phyloP scores from a whole-genome alignment of 2,329 filamentous ascomycete species.

The Penicillium hesseltinei region DNA sequence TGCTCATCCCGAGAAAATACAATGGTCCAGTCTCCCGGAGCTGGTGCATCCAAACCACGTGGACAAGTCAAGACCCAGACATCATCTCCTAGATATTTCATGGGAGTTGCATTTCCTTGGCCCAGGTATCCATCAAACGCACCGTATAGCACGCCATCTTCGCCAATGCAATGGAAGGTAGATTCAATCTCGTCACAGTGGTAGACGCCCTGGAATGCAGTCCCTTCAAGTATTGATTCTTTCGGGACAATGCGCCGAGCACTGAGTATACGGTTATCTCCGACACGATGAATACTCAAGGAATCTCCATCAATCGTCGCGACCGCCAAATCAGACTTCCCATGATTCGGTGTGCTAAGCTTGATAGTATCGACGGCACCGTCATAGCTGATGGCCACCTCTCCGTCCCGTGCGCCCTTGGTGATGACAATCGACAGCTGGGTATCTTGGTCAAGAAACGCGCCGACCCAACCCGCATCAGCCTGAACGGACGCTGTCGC shows the following conservation, averaged over 20 bases:
- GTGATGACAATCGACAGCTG: conserved; percentile 33
- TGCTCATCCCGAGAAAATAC: conserved; percentile 32
- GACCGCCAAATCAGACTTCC: conserved; percentile 23
- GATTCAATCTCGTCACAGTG: conserved; percentile 39
- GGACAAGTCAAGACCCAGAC: conserved; percentile 42
- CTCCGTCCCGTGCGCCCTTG: conserved; percentile 25
- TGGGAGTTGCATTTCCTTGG: conserved; percentile 37
- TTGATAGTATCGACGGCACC: conserved; percentile 25
- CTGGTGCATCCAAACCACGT: conserved; percentile 42
- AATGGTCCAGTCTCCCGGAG: conserved; percentile 47
- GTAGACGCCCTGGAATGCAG: conserved; percentile 33
- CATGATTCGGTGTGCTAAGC: conserved; percentile 10
- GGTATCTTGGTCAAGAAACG: conserved; percentile 41
- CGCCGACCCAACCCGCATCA: conserved; percentile 32
- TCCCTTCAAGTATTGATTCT: conserved; percentile 9
- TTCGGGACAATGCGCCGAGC: conserved; percentile 22
- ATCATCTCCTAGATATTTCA: conserved; percentile 41
- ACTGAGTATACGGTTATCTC: conserved; percentile 31
- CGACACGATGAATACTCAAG: conserved; percentile 26
- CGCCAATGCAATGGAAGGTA: conserved; percentile 36
- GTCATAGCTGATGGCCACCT: conserved; percentile 33
- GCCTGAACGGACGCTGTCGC: conserved; percentile 9
- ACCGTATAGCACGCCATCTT: conserved; percentile 43
- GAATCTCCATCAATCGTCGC: conserved; percentile 33
- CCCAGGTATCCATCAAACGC: conserved; percentile 46